Base-by-base conservation (phyloP, 2,329 filamentous ascomycete species). In the Cryphonectria japonica region DNA sequence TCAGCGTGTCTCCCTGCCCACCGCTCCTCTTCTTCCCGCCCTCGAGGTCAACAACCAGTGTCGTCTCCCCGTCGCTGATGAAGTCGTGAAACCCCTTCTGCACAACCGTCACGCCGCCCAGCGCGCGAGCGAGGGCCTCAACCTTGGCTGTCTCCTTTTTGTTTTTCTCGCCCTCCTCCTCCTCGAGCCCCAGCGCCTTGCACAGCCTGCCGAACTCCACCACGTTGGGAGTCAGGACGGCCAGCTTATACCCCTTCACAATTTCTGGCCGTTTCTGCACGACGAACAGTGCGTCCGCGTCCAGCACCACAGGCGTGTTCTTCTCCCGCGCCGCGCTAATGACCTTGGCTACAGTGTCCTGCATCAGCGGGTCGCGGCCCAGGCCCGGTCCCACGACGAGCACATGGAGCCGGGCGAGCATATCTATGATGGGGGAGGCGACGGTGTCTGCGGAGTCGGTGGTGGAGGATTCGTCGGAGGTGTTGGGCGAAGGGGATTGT, bases 1-100 rank as follows among this genome's bases (percentile, higher is more conserved):
- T 98, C 75, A 99, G 84, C 4, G 96, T 98, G 82, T 99, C 96
- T 1, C 96, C 96, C 82, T 99, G 96, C 0, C 96, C 96, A 64
- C 95, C 96, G 71, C 93, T 95, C 74, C 96, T 87, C 88, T 99
- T 99, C 80, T 90, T 82, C 0, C 95, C 95, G 11, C 96, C 96
- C 77, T 89, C 83, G 2, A 95, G 82, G 75, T 97, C 94, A 37
- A 91, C 92, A 0, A 92, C 83, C 37, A 95, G 82, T n/a, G 93
- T 97, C 68, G 86, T 85, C 71, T 87, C 84, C 16, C 95, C 93
- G 76, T 97, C 93, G 2, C 91, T 94, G 72, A 99, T 93, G 74
- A 92, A 89, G 81, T 99, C 96, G 73, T 89, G 89, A 2, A 82
- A 80, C 2, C 96, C 96, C 84, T 99, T 99, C 80, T 98, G 93